Evolutionary conservation across 2,329 filamentous ascomycete genomes (phyloP).

Genomic region (Arthrobotrys pseudoclavata): DNA sequence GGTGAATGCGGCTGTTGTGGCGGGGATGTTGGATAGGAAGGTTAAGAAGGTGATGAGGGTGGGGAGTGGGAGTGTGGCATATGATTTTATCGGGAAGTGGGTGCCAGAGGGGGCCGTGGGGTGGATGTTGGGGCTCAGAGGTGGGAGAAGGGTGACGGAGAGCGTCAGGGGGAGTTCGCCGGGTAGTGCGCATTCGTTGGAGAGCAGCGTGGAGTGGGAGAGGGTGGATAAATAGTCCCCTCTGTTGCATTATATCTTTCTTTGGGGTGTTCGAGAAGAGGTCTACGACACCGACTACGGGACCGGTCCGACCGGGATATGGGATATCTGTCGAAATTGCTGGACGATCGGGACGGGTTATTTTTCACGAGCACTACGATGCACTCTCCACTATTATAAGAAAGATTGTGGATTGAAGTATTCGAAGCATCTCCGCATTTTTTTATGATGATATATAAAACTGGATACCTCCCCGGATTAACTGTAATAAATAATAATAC

Average conservation of each 20-base stretch:
- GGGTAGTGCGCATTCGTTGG: conserved; percentile 52
- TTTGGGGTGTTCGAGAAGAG: background rate
- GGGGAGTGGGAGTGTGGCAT: conserved; percentile 85
- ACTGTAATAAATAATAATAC: conserved; percentile 17
- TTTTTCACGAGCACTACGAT: conserved; percentile 1
- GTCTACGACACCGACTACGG: background rate
- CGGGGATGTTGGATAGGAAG: conserved; percentile 76
- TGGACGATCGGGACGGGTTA: conserved; percentile 10
- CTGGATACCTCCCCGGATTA: conserved; percentile 12
- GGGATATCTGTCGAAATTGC: background rate
- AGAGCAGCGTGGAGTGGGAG: conserved; percentile 63
- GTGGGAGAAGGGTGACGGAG: conserved; percentile 50
- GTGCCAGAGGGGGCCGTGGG: conserved; percentile 82
- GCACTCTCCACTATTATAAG: conserved; percentile 28
- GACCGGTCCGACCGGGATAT: background rate
- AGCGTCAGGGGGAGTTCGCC: conserved; percentile 38
- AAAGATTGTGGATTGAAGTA: conserved; percentile 2
- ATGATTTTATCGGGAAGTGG: conserved; percentile 86
- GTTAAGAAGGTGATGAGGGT: conserved; percentile 78
- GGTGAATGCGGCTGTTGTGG: conserved; percentile 89
- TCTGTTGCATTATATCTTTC: background rate
- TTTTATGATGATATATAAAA: conserved; percentile 5
- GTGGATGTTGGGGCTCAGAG: conserved; percentile 88
- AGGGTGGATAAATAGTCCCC: conserved; percentile 58
- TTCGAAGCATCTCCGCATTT: conserved; percentile 38